Evolutionary conservation across 345 rosid species (phyloP).

Genomic region (Citrus sp.): DNA sequence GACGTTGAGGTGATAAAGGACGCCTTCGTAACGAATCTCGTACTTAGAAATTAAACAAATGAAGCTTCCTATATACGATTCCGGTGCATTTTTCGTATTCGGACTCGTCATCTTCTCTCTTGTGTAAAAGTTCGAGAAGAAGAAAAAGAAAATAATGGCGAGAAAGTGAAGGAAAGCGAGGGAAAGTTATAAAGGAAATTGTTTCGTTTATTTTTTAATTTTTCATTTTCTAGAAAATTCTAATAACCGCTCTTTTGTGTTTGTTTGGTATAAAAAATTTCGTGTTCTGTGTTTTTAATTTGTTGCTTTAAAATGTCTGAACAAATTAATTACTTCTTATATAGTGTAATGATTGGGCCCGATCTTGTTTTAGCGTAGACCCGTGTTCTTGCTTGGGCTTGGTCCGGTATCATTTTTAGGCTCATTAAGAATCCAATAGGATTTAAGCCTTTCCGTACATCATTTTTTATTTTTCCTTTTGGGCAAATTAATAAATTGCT

Average conservation of each 20-base stretch:
- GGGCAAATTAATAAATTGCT: too few relatives aligned
- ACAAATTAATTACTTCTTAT: background rate
- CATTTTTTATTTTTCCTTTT: too few relatives aligned
- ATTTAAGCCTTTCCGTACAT: too few relatives aligned
- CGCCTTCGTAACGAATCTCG: constrained; percentile 44
- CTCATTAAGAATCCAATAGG: too few relatives aligned
- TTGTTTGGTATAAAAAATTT: background rate
- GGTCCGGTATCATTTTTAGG: too few relatives aligned
- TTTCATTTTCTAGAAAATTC: background rate
- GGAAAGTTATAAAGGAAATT: background rate
- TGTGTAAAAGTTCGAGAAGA: background rate
- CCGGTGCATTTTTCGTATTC: constrained; percentile 17
- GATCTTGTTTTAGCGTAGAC: background rate
- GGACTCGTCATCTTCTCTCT: constrained; percentile 21
- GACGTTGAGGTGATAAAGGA: constrained; percentile 29
- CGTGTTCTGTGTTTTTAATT: background rate
- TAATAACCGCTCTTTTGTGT: background rate
- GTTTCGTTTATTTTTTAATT: background rate
- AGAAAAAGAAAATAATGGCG: background rate
- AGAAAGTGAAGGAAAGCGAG: background rate
- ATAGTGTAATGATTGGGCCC: background rate
- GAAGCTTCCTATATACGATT: constrained; percentile 37
- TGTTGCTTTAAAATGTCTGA: background rate
- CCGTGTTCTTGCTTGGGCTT: background rate
- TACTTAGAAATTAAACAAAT: constrained; percentile 35